Percentiles rank a stretch among this genome's conserved stretches.
These are phyloP conservation scores for Priceomyces castillae DNA, from an alignment of 805 yeast species.

Conservation along the genomic window DNA sequence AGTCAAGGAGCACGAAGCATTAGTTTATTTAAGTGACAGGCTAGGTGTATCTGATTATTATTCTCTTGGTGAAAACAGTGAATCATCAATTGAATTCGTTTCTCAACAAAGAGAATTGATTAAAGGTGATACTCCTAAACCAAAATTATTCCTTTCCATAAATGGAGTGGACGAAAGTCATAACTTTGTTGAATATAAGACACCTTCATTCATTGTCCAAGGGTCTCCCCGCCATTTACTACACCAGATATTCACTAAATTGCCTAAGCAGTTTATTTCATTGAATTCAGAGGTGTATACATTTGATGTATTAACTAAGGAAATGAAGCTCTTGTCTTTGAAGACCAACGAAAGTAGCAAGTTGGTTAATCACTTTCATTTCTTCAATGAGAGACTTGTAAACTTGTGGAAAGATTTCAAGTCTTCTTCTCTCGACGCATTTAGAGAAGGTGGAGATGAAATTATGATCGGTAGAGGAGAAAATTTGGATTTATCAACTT, in stretches of 20 bases:
- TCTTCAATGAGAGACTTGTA: constrained; percentile 29
- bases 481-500: constrained; percentile 22
- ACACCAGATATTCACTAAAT: constrained; percentile 12
- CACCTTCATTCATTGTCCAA: constrained; percentile 21
- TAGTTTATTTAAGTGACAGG: constrained; percentile 45
- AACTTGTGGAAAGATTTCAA: constrained; percentile 34
- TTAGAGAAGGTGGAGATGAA: constrained; percentile 6
- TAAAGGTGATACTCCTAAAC: constrained; percentile 10
- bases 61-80: constrained; percentile 28
- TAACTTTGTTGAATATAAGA: constrained; percentile 19
- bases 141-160: constrained; percentile 37
- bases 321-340: constrained; percentile 20
- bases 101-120: constrained; percentile 12
- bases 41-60: constrained; percentile 39
- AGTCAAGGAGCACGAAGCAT: constrained; percentile 24
- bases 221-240: constrained; percentile 1
- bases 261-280: constrained; percentile 18
- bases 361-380: constrained; percentile 20
- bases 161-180: constrained; percentile 36
- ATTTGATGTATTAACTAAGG: constrained; percentile 22
- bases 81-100: constrained; percentile 23
- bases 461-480: constrained; percentile 7
- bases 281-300: constrained; percentile 6
- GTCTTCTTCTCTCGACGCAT: constrained; percentile 8
- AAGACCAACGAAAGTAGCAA: background rate